phyloP scores from a whole-genome alignment of 306 rosid species.

The Cajanus cajan region DNA sequence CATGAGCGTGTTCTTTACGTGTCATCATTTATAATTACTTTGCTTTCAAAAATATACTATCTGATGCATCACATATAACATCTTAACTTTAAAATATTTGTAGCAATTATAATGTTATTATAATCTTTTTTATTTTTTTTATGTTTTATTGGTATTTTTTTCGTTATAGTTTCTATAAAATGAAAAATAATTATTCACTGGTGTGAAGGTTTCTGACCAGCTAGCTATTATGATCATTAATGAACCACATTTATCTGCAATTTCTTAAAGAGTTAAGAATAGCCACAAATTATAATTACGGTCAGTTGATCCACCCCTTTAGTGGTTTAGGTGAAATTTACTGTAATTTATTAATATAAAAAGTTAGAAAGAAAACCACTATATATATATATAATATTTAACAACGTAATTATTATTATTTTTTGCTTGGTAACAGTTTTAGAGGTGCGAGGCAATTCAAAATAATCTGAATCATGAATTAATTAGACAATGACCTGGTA shows the following conservation, averaged over 20 bases:
- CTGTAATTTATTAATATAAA: background rate
- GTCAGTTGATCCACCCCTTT: too few relatives aligned
- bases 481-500: background rate
- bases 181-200: background rate
- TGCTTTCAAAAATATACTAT: background rate
- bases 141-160: background rate
- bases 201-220: too few relatives aligned
- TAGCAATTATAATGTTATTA: background rate
- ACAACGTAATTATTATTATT: too few relatives aligned
- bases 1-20: conserved; percentile 10
- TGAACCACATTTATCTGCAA: too few relatives aligned
- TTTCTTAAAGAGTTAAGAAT: too few relatives aligned
- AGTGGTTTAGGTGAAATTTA: too few relatives aligned
- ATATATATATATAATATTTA: background rate
- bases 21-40: background rate
- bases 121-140: too few relatives aligned
- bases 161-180: too few relatives aligned
- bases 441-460: background rate
- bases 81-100: background rate
- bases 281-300: too few relatives aligned
- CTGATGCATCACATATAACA: background rate
- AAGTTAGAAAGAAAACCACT: background rate
- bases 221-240: too few relatives aligned
- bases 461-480: background rate
- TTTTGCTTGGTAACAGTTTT: background rate